Evolutionary conservation across 2,329 filamentous ascomycete genomes (phyloP), one percentile per base, ranked within the genome.

Genomic region (Graphiopsis chlorocephala): DNA sequence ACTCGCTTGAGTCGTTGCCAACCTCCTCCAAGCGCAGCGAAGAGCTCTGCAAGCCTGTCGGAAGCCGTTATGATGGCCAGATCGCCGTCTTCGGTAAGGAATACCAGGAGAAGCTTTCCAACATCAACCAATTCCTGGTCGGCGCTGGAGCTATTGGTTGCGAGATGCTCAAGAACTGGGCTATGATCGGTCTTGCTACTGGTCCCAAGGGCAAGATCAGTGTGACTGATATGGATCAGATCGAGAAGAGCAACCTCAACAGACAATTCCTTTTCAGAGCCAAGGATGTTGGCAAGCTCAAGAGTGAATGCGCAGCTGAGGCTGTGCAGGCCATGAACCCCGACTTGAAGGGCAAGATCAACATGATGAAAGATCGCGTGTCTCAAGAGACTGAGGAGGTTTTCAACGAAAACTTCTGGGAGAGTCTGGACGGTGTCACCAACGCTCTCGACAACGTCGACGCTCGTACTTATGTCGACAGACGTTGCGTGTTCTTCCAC

Each of bases 121-220:
- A 97, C 73, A 80, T 95, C 67, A 95, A 89, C 74, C 88, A 98
- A 73, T 99, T 99, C 82, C 84, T 99, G 63, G 95, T 99, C 65
- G 95, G 95, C 71, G 92, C 95, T 55, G 95, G 95, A 72, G 95
- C 96, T 68, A 99, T 99, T 77, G 95, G 95, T 53, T 99, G 95
- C 75, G 95, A 99, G 76, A 99, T 98, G 90, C 82, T 99, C 71
- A 99, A 99, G 86, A 98, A 98, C 79, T 99, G 95, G 93, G 94
- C 96, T 38, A 96, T 99, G 93, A 96, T 98, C 77, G 95, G 95
- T 70, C 83, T 99, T 31, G 94, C 90, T 52, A 91, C 91, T 53
- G 95, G 95, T 4, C 91, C 92, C 3, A 86, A 93, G 57, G 95
- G 95, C 72, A 90, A 90, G 78, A 96, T 99, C 73, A 92, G 83